Percentiles rank a stretch among this genome's conserved stretches.
These are phyloP conservation scores for Solanum rostratum DNA, from an alignment of 257 asterid species.

Conservation along the genomic window DNA sequence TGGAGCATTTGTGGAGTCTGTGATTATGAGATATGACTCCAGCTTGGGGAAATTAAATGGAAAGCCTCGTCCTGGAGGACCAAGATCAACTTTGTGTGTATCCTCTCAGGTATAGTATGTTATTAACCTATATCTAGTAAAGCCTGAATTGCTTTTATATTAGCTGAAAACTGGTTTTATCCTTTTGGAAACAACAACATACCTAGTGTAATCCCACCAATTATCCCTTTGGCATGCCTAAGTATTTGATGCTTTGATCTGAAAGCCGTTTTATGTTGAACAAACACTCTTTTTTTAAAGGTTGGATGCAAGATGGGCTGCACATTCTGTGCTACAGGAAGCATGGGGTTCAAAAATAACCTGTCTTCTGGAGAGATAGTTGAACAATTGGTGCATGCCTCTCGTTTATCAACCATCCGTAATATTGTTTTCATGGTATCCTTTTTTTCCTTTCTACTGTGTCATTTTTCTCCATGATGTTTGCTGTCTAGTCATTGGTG, in stretches of 20 bases:
- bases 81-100: slow-evolving; percentile 84
- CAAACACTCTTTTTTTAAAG: slow-evolving; percentile 13
- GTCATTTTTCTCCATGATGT: not conserved
- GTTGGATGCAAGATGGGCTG: slow-evolving; percentile 99
- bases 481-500: not conserved
- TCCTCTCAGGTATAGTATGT: slow-evolving; percentile 68
- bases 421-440: slow-evolving; percentile 93
- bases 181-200: not conserved
- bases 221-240: not conserved
- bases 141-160: not conserved
- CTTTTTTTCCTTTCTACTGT: not conserved
- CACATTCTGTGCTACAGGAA: slow-evolving; percentile 95
- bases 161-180: not conserved
- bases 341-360: slow-evolving; percentile 89
- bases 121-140: not conserved
- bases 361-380: slow-evolving; percentile 87
- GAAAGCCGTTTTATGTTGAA: not conserved
- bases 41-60: slow-evolving; percentile 73
- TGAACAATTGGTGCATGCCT: slow-evolving; percentile 89
- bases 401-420: slow-evolving; percentile 71
- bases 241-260: not conserved
- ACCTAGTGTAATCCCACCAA: not conserved
- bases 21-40: slow-evolving; percentile 86
- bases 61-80: slow-evolving; percentile 93
- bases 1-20: slow-evolving; percentile 90